Evolutionary conservation across 1,284 basidiomycete species (phyloP).

Genomic region (Cryptococcus hybrid): DNA sequence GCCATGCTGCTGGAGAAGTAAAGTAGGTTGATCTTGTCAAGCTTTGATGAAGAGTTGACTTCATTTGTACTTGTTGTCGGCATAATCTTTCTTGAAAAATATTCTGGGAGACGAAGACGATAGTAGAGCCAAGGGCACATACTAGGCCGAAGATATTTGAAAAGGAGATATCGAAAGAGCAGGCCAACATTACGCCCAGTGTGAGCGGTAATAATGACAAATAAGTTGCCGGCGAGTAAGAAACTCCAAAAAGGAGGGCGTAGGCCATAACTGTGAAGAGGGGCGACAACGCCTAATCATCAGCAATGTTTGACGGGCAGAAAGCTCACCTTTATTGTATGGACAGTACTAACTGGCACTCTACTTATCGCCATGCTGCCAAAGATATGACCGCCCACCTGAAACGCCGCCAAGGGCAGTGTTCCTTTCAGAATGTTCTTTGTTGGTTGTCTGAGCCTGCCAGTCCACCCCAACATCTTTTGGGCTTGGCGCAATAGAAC

Average conservation of each 20-base stretch:
- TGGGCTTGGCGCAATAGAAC: slow-evolving; percentile 78
- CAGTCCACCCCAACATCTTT: slow-evolving; percentile 58
- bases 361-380: slow-evolving; percentile 94
- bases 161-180: slow-evolving; percentile 84
- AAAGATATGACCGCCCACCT: slow-evolving; percentile 93
- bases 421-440: slow-evolving; percentile 72
- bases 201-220: slow-evolving; percentile 92
- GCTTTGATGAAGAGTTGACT: slow-evolving; percentile 54
- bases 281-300: slow-evolving; percentile 80
- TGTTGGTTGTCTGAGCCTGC: slow-evolving; percentile 65
- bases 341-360: slow-evolving; percentile 95
- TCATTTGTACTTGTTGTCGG: slow-evolving; percentile 56
- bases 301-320: background rate
- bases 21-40: slow-evolving; percentile 96
- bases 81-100: slow-evolving; percentile 99
- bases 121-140: slow-evolving; percentile 89
- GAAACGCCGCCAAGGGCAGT: slow-evolving; percentile 88
- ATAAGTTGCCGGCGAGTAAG: slow-evolving; percentile 89
- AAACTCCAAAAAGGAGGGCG: slow-evolving; percentile 85
- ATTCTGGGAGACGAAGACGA: slow-evolving; percentile 97
- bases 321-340: slow-evolving; percentile 88
- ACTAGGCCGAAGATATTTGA: slow-evolving; percentile 79
- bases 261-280: slow-evolving; percentile 96
- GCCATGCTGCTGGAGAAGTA: slow-evolving; percentile 95
- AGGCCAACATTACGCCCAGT: slow-evolving; percentile 95